Percentiles rank a stretch among this genome's conserved stretches.
Conservation (phyloP, 1,284 basidiomycete species). For the Lignosus rhinocerotis region DNA sequence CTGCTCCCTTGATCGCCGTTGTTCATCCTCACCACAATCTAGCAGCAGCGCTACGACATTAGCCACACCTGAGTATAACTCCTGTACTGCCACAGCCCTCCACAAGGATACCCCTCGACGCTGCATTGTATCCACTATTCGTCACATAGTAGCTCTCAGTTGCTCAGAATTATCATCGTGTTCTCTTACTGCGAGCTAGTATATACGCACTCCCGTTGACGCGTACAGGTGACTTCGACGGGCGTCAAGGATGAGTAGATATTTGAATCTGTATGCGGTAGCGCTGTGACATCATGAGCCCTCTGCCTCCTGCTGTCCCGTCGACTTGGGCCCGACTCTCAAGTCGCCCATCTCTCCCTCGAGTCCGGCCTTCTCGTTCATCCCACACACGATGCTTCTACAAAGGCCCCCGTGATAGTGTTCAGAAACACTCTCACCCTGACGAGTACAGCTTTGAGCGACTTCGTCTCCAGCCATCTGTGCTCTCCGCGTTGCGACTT, state of each 20-base stretch:
- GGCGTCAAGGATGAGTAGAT: neutral
- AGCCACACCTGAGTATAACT: slow-evolving; percentile 11
- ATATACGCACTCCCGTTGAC: neutral
- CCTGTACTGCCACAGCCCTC: slow-evolving; percentile 10
- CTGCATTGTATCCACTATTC: slow-evolving; percentile 20
- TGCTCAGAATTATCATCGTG: neutral
- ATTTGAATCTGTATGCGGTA: neutral
- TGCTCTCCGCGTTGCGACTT: slow-evolving; percentile 48
- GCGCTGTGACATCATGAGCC: slow-evolving; percentile 15
- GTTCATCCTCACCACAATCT: slow-evolving; percentile 28
- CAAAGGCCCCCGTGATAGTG: slow-evolving; percentile 14
- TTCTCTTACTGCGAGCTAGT: neutral
- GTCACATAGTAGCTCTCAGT: slow-evolving; percentile 12
- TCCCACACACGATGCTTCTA: neutral
- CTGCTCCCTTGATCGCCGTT: slow-evolving; percentile 22
- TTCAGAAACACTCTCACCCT: slow-evolving; percentile 1
- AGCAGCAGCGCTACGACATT: slow-evolving; percentile 13
- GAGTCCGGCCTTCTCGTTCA: neutral
- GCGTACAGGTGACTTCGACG: neutral
- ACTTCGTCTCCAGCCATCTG: slow-evolving; percentile 49
- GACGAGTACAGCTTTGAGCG: slow-evolving; percentile 32
- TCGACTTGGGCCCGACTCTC: slow-evolving; percentile 3
- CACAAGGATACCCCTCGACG: slow-evolving; percentile 14
- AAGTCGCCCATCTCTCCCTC: slow-evolving; percentile 2
- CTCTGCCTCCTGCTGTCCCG: slow-evolving; percentile 16